Evolutionary conservation across 2,329 filamentous ascomycete genomes (phyloP), one percentile per base, ranked within the genome.

Genomic region (Aspergillus aculeatinus): DNA sequence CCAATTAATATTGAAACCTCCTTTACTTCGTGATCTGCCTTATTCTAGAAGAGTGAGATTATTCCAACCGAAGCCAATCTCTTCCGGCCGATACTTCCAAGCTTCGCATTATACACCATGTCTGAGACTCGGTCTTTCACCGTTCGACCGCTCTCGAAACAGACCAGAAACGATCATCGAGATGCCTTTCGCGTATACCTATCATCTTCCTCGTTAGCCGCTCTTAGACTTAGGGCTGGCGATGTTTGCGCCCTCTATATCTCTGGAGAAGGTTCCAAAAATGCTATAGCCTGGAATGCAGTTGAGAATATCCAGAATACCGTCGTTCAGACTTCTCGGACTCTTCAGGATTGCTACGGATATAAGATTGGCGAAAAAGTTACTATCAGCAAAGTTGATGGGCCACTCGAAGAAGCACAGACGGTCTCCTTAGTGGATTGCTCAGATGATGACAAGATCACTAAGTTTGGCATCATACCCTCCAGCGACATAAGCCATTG

Each of bases 351-450:
- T 39, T 83, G 86, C 6, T 89, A 89, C 65, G 86, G 85, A 1
- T 84, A 96, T 67, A 88, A 89, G 62, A 80, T 95, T 4, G 87
- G 87, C 16, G 89, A 92, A 52, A 83, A 86, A 54, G 80, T 96
- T 51, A 81, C 82, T 7, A 83, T 93, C 25, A 79, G 82, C 2
- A 82, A 77, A 62, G 81, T 83, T 10, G 81, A 81, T 7, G 77
- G 76, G 2, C 67, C 77, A 2, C 74, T 89, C 11, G 79, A 81
- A 0, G 82, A 84, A 23, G 85, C 87, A 5, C 79, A 83, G 4
- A 79, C 81, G 29, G 80, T 94, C 3, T 76, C 84, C 6, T 73
- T 93, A 16, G 80, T 83, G 64, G 88, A 91, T 65, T 78, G 85
- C 9, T 83, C 82, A 12, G 72, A 75, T 63, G 60, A 76, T 42